Evolutionary conservation across 139 green algal species (phyloP).

Genomic region (Chlamydomonas sp.): DNA sequence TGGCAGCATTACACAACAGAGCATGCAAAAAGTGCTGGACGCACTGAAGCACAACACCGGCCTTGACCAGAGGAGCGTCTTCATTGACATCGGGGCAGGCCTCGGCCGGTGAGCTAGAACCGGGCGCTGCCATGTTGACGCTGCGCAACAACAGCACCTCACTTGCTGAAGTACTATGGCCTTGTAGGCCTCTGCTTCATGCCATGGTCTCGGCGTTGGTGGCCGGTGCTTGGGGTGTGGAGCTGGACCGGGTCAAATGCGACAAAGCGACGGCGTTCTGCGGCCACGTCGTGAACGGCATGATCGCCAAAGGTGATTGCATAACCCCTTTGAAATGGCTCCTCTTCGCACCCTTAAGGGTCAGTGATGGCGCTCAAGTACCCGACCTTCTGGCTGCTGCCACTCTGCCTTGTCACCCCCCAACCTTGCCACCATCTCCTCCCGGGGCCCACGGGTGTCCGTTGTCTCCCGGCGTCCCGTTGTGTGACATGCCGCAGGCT

Average conservation of each 20-base stretch:
- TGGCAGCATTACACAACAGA: slow-evolving; percentile 79
- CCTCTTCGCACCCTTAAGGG: too few species aligned
- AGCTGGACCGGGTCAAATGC: slow-evolving; percentile 88
- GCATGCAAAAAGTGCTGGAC: slow-evolving; percentile 83
- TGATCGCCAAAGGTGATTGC: background rate
- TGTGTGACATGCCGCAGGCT: background rate
- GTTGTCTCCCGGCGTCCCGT: background rate
- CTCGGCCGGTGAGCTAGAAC: slow-evolving; percentile 74
- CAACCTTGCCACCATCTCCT: too few species aligned
- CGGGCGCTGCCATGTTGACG: too few species aligned
- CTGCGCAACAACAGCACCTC: too few species aligned
- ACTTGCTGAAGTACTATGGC: background rate
- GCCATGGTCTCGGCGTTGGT: slow-evolving; percentile 71
- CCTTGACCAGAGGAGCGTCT: slow-evolving; percentile 62
- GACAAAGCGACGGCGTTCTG: slow-evolving; percentile 83
- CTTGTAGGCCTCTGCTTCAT: slow-evolving; percentile 82
- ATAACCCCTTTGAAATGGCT: too few species aligned
- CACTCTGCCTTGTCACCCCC: too few species aligned
- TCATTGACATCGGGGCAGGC: slow-evolving; percentile 91
- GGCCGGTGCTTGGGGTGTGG: slow-evolving; percentile 64
- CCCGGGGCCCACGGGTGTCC: too few species aligned
- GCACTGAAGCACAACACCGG: slow-evolving; percentile 70
- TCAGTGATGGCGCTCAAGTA: too few species aligned
- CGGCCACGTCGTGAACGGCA: slow-evolving; percentile 41
- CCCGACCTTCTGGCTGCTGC: too few species aligned